Evolutionary conservation across 148 eudicot species (phyloP).

Genomic region (Camellia sinensis): DNA sequence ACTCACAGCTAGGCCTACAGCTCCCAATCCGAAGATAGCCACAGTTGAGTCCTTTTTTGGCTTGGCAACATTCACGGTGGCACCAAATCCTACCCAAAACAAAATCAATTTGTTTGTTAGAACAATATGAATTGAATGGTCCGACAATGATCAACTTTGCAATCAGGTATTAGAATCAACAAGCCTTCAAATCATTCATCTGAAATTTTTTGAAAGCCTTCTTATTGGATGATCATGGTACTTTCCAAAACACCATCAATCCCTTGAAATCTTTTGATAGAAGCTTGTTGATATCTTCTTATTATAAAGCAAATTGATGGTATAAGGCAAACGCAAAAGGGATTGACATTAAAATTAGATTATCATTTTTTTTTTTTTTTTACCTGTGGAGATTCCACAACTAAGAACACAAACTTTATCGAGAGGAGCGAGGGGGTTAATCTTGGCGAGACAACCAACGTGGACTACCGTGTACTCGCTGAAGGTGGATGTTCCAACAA

Average conservation of each 20-base stretch:
- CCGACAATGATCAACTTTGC: no score
- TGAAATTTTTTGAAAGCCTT: no score
- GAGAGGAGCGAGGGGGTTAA: slow-evolving; percentile 28
- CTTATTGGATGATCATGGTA: no score
- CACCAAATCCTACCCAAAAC: slow-evolving; percentile 57
- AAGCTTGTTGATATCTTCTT: no score
- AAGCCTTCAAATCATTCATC: no score
- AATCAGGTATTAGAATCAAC: no score
- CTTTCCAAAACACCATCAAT: no score
- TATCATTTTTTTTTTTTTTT: no score
- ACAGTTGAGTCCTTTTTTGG: slow-evolving; percentile 72
- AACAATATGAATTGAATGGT: no score
- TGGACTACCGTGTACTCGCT: slow-evolving; percentile 40
- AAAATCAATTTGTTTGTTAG: neutral
- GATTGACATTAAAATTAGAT: no score
- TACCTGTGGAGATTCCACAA: slow-evolving; percentile 43
- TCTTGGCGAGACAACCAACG: slow-evolving; percentile 27
- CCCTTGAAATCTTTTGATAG: no score
- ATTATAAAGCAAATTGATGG: no score
- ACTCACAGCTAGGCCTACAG: slow-evolving; percentile 92
- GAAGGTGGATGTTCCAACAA: slow-evolving; percentile 33
- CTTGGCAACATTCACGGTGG: slow-evolving; percentile 80
- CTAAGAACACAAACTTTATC: slow-evolving; percentile 35
- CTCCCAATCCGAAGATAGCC: slow-evolving; percentile 81
- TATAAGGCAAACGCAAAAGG: neutral